Percentiles rank a stretch among this genome's conserved stretches.
These are phyloP conservation scores for Laguncularia racemosa DNA, from an alignment of 345 rosid species.

Conservation along the genomic window DNA sequence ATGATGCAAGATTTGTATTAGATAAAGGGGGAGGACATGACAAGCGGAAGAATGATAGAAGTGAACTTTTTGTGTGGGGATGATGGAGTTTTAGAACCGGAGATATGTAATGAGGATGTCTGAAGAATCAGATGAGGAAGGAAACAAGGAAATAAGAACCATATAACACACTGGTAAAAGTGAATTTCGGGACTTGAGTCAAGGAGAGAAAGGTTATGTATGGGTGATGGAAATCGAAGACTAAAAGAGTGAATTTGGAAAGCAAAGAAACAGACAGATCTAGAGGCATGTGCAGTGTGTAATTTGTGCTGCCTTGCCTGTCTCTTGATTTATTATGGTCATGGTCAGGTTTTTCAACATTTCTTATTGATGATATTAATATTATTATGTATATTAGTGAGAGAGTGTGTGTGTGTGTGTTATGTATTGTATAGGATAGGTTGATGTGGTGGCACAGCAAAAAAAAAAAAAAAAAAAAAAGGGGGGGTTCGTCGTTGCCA, in stretches of 20 bases:
- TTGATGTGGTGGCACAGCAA: too few relatives aligned
- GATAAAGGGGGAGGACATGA: background rate
- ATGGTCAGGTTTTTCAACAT: too few relatives aligned
- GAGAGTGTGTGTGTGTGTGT: too few relatives aligned
- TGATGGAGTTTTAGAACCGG: background rate
- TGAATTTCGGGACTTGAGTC: background rate
- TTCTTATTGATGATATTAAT: too few relatives aligned
- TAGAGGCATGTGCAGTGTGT: slow-evolving; percentile 5
- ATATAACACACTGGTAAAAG: background rate
- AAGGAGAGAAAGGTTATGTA: slow-evolving; percentile 1
- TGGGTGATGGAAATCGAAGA: background rate
- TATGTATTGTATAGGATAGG: too few relatives aligned
- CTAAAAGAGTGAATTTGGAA: background rate
- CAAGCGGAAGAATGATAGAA: background rate
- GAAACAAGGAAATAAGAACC: slow-evolving; percentile 1
- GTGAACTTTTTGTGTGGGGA: background rate
- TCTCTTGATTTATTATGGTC: background rate
- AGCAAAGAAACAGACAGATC: background rate
- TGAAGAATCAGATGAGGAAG: background rate
- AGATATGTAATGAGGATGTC: background rate
- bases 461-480: too few relatives aligned
- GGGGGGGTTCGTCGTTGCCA: too few relatives aligned
- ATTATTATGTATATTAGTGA: too few relatives aligned
- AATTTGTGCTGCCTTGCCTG: background rate
- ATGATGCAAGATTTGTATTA: too few relatives aligned